A percentile compares a stretch with the other conserved stretches of the same genome.
Conservation (phyloP, 305 asterid genomes). For the Solanum hybrid region DNA sequence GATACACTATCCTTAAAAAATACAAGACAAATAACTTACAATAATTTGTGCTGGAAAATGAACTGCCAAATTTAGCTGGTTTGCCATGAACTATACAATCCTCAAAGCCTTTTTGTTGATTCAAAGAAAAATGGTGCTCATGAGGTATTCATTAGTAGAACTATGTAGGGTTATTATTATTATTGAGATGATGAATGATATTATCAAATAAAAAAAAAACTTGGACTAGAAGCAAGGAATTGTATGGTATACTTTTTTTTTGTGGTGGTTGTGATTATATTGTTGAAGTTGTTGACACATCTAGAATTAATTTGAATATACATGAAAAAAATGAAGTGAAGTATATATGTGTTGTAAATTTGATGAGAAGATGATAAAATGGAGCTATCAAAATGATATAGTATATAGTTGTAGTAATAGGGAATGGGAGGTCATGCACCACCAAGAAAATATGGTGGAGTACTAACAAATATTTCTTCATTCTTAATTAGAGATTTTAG, state of each 20-base stretch:
- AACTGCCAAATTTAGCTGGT: not conserved
- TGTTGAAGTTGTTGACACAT: conserved; percentile 21
- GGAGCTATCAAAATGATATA: conserved; percentile 33
- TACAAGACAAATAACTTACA: not conserved
- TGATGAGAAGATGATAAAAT: conserved; percentile 22
- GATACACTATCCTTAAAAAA: not conserved
- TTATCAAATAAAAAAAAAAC: conserved; percentile 1
- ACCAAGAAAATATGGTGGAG: not conserved
- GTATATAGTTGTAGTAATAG: not conserved
- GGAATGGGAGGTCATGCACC: conserved; percentile 20
- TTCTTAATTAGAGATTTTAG: not conserved
- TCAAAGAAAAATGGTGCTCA: conserved; percentile 16
- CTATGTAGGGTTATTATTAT: not conserved
- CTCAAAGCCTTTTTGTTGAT: conserved; percentile 1
- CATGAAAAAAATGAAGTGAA: not conserved
- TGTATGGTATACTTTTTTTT: not conserved
- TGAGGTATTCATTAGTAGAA: conserved; percentile 9
- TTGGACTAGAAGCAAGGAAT: conserved; percentile 35
- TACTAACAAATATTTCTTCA: not conserved
- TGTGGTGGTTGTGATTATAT: conserved; percentile 9
- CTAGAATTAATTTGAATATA: not conserved
- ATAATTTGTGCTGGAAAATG: not conserved
- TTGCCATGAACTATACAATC: conserved; percentile 9
- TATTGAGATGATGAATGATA: not conserved
- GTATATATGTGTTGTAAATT: not conserved